These are phyloP conservation scores for Hypoxylon intermedium DNA, from an alignment of 495 filamentous ascomycete genomes.

Conservation along the genomic window DNA sequence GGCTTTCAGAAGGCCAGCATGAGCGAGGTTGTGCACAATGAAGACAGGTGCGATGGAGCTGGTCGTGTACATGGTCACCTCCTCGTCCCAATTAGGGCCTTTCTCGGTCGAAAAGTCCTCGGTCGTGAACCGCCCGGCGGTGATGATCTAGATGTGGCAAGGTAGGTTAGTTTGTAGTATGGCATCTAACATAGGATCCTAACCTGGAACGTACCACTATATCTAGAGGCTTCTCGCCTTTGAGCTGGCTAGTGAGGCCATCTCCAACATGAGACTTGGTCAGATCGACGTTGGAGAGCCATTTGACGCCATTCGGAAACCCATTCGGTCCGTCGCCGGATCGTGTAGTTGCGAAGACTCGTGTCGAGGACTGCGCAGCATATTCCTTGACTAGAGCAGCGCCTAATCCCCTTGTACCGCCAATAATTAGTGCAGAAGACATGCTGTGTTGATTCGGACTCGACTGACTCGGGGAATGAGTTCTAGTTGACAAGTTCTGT, in stretches of 20 bases:
- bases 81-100: constrained; percentile 68
- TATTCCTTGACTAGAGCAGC: constrained; percentile 67
- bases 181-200: background rate
- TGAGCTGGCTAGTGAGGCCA: constrained; percentile 54
- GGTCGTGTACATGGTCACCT: constrained; percentile 75
- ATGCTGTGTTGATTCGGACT: constrained; percentile 6
- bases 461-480: background rate
- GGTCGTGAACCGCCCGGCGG: constrained; percentile 71
- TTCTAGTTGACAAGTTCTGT: background rate
- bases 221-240: constrained; percentile 55
- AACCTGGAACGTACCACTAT: constrained; percentile 49
- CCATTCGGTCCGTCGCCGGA: constrained; percentile 46
- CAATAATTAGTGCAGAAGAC: constrained; percentile 61
- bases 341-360: constrained; percentile 67
- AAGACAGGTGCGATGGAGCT: constrained; percentile 71
- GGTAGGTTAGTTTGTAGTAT: constrained; percentile 6
- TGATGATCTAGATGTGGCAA: constrained; percentile 57
- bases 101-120: constrained; percentile 64
- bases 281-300: constrained; percentile 53
- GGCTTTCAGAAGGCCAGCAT: constrained; percentile 54
- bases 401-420: constrained; percentile 72
- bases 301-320: constrained; percentile 38
- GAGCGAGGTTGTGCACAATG: constrained; percentile 66
- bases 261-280: constrained; percentile 44
- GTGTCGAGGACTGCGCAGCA: constrained; percentile 51